Evolutionary conservation across 192 early-diverging fungal genomes (phyloP), one percentile per base, ranked within the genome.

Genomic region (Gryganskiella cystojenkinii): DNA sequence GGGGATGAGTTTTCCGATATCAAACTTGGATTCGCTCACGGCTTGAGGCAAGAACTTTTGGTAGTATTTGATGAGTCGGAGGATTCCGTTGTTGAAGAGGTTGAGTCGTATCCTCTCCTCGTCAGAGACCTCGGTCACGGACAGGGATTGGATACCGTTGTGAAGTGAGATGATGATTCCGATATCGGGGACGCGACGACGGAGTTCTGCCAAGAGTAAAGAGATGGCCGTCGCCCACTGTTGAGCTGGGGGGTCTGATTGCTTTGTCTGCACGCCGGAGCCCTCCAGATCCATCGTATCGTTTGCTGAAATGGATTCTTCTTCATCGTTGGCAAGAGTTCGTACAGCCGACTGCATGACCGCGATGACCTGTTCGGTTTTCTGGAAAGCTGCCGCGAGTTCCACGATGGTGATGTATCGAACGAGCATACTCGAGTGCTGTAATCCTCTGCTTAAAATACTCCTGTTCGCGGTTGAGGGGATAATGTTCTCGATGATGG

Each of bases 1-100:
- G 8, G 92, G 91, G 34, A 95, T 84, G 28, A 95, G 79, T 58
- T 92, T 93, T 42, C 88, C 89, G 43, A 88, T 79, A 70, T 95
- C 91, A 54, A 95, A 91, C 37, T 90, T 85, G 25, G 88, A 82
- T 58, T 95, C 91, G 34, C 83, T 79, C n/a, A 93, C 70, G 5
- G 85, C 62, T 22, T 89, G 85, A 0, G 93, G 90, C 14, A 92
- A 80, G 51, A 85, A 84, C 27, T 81, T 83, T 57, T 93, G 89
- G 64, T 93, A 95, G 34, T 87, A 85, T 37, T 84, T 76, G 34
- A 95, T 82, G 14, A 95, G 69, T 40, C 83, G 76, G 4, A 94
- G 64, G 2, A 86, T 68, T 9, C 82, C 74, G 49, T 86, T 88
- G 44, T 88, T 82, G 70, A 82, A 83, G 28, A 54, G 86, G 56